Evolutionary conservation across 129 eudicot genomes (phyloP).

Genomic region (Chrysanthemum makinoi): DNA sequence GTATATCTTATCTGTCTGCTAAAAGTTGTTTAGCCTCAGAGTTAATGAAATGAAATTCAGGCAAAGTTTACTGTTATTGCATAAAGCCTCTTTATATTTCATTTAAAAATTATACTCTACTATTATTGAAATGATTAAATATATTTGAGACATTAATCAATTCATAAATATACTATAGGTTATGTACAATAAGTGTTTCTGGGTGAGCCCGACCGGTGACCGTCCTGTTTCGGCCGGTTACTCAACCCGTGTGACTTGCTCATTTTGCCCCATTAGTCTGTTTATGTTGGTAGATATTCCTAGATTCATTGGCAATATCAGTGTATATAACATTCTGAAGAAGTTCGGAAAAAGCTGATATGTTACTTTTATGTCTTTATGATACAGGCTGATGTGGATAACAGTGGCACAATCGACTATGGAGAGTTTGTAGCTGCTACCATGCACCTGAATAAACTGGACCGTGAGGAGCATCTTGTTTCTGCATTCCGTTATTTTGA

Average conservation of each 20-base stretch:
- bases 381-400: constrained; percentile 81
- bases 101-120: too few species aligned
- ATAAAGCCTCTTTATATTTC: too few species aligned
- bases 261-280: neutral
- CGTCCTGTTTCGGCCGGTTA: neutral
- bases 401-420: constrained; percentile 80
- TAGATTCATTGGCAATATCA: neutral
- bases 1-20: neutral
- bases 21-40: neutral
- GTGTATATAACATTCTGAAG: neutral
- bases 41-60: neutral
- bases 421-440: constrained; percentile 52
- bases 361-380: neutral
- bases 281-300: neutral
- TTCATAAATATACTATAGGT: too few species aligned
- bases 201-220: neutral
- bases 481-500: constrained; percentile 51
- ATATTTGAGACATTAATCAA: too few species aligned
- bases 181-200: neutral
- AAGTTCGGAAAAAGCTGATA: neutral
- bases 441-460: constrained; percentile 45
- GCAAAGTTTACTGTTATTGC: too few species aligned
- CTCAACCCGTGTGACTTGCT: neutral
- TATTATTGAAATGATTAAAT: too few species aligned
- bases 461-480: constrained; percentile 47